Evolutionary conservation across 2,329 filamentous ascomycete species (phyloP).

Genomic region (Albophoma yamanashiensis): DNA sequence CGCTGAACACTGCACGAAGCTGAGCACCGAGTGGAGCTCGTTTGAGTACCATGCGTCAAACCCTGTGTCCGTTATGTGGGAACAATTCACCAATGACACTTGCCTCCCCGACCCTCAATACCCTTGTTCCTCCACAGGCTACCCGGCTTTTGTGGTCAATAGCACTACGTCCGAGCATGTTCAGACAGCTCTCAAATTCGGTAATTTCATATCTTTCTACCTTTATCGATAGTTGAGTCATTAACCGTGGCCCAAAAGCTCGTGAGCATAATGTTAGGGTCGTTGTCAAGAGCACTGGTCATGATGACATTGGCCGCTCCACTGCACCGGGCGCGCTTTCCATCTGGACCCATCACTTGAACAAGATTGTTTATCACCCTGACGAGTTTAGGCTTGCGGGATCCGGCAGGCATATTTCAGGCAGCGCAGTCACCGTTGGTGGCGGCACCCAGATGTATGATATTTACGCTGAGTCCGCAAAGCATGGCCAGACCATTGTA

Average conservation of each 20-base stretch:
- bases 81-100: conserved; percentile 38
- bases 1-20: conserved; percentile 16
- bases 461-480: conserved; percentile 22
- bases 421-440: conserved; percentile 38
- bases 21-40: conserved; percentile 13
- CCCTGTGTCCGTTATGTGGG: conserved; percentile 20
- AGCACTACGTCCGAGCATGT: conserved; percentile 21
- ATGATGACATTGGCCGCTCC: conserved; percentile 34
- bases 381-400: conserved; percentile 30
- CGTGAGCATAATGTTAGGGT: conserved; percentile 30
- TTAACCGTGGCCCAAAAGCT: conserved; percentile 12
- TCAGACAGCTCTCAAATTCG: conserved; percentile 29
- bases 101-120: conserved; percentile 30
- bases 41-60: conserved; percentile 17
- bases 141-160: conserved; percentile 25
- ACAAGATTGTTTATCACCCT: conserved; percentile 23
- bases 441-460: conserved; percentile 42
- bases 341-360: conserved; percentile 42
- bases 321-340: conserved; percentile 39
- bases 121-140: conserved; percentile 22
- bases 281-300: conserved; percentile 27
- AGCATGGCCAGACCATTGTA: conserved; percentile 36
- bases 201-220: conserved; percentile 17
- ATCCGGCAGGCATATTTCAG: conserved; percentile 28
- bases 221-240: accelerated